Evolutionary conservation across 2,329 filamentous ascomycete species (phyloP).

Genomic region (Colletotrichum siamense): DNA sequence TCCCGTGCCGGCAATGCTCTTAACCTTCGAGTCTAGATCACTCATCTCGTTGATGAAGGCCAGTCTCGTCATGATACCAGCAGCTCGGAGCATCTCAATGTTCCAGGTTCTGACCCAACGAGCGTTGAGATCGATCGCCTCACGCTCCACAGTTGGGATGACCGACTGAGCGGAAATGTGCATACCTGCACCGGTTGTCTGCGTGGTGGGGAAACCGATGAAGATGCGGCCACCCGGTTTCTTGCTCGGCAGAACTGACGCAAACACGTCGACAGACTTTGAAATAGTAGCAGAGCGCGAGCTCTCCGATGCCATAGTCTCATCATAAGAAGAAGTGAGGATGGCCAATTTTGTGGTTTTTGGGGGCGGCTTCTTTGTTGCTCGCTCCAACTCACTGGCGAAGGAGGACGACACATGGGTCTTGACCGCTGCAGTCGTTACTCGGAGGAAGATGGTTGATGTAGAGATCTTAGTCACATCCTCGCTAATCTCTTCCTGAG

Average conservation of each 20-base stretch:
- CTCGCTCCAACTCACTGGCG: constrained; percentile 86
- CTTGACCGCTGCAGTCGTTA: constrained; percentile 82
- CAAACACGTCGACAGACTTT: constrained; percentile 79
- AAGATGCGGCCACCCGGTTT: constrained; percentile 86
- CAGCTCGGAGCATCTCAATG: constrained; percentile 86
- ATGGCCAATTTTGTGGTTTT: constrained; percentile 86
- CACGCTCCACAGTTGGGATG: constrained; percentile 95
- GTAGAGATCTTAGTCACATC: constrained; percentile 74
- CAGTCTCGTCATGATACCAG: constrained; percentile 87
- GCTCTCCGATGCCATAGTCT: constrained; percentile 69
- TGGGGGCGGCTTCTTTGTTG: constrained; percentile 96
- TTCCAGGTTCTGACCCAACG: constrained; percentile 97
- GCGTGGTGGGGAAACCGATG: constrained; percentile 96
- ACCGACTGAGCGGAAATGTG: constrained; percentile 96
- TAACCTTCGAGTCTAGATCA: constrained; percentile 69
- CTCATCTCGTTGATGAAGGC: constrained; percentile 89
- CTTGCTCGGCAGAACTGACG: constrained; percentile 87
- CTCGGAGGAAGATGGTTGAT: constrained; percentile 85
- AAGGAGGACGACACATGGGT: constrained; percentile 78
- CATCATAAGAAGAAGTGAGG: constrained; percentile 89
- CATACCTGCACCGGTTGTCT: constrained; percentile 92
- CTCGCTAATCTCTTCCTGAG: constrained; percentile 68
- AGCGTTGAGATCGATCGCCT: constrained; percentile 96
- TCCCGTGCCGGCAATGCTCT: constrained; percentile 47
- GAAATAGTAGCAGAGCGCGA: constrained; percentile 53